Base-by-base conservation (phyloP, 148 eudicot genomes). In the Camellia sinensis region DNA sequence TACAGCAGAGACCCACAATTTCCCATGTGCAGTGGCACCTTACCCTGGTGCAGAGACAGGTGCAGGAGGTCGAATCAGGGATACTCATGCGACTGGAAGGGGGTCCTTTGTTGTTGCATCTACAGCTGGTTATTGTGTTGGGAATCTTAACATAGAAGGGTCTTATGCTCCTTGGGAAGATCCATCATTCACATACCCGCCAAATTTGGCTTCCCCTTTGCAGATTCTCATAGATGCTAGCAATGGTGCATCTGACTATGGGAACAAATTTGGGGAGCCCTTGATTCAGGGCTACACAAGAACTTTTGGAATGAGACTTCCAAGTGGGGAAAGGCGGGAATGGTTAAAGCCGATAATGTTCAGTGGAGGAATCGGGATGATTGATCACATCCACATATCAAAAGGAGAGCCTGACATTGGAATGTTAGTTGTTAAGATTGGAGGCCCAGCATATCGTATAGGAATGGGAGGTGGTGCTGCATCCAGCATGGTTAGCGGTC, bases 391-490 rank as follows among this genome's bases (percentile, higher is more conserved):
- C 60, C 98, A 91, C 83, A 88, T 90, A 82, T 18, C 89, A 6
- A 94, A 94, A 81, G 98, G 92, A 17, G 95, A 92, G 82, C 93
- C 93, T 76, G 95, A 94, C 40, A 85, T 92, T 46, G 97, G 98
- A 22, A 91, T 94, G 94, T 69, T 94, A 57, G 98, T 94, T 73
- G 94, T 92, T n/a, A 94, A 94, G 85, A 91, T 94, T 74, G 98
- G 98, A 7, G 96, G 98, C 70, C 98, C 94, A 17, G 98, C 98
- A 6, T 94, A 94, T 84, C 92, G 97, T 77, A 92, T 94, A 19
- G 97, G 98, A 43, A 94, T 94, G 98, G 98, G 98, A 29, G 98
- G 98, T 40, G 98, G 98, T 75, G 98, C 98, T 53, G 98, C 98
- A 65, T 94, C 98, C n/a, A 94, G 98, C 81, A 92, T 90, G 98